Evolutionary conservation across 768 basidiomycete genomes (phyloP).

Genomic region (Tulasnella sp.): DNA sequence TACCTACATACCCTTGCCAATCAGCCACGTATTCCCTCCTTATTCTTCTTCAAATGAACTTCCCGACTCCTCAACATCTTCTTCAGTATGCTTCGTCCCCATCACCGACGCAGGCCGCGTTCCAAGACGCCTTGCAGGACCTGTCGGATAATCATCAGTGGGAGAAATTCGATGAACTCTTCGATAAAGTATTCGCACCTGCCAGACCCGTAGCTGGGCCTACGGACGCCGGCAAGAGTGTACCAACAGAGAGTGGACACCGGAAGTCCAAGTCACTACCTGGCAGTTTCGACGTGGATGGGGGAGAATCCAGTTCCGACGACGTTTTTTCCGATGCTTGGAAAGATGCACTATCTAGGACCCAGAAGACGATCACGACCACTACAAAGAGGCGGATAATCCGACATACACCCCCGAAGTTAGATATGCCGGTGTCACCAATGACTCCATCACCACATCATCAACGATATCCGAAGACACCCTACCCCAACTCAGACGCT

Average conservation of each 20-base stretch:
- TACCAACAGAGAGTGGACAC: neutral
- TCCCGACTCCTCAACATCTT: no score
- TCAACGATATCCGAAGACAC: neutral
- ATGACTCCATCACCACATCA: neutral
- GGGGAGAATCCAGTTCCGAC: slow-evolving; percentile 4
- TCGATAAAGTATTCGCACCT: slow-evolving; percentile 13
- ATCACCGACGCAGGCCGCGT: no score
- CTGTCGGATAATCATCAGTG: slow-evolving; percentile 7
- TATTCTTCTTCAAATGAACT: no score
- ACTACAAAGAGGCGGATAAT: slow-evolving; percentile 15
- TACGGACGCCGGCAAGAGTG: neutral
- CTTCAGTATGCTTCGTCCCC: no score
- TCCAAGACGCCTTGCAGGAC: neutral
- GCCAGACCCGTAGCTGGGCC: neutral
- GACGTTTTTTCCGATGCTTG: slow-evolving; percentile 3
- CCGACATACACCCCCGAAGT: neutral
- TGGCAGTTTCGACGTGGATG: neutral
- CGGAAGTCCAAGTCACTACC: neutral
- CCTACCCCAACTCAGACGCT: neutral
- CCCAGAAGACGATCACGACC: slow-evolving; percentile 11
- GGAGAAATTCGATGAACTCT: slow-evolving; percentile 14
- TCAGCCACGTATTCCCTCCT: no score
- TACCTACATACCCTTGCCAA: no score
- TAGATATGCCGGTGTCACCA: neutral
- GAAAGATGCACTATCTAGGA: slow-evolving; percentile 6